phyloP scores from a whole-genome alignment of 352 stramenopile species.

The Phytophthora sansomeana region DNA sequence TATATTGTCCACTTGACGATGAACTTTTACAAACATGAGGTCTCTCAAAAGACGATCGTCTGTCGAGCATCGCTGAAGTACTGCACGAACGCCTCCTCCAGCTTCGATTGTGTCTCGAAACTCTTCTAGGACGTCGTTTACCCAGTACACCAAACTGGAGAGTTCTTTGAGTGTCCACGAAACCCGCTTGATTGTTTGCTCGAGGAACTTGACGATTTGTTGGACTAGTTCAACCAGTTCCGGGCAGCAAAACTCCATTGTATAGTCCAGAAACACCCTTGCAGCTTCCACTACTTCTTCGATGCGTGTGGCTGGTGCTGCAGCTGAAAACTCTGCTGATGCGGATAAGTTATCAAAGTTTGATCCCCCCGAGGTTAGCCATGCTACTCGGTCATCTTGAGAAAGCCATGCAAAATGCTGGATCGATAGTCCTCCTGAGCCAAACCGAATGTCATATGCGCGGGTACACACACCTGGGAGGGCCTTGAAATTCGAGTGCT shows the following conservation, averaged over 20 bases:
- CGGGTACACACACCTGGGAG: background rate
- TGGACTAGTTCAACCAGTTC: background rate
- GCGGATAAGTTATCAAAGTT: background rate
- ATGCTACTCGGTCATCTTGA: background rate
- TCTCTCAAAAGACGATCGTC: too few species aligned
- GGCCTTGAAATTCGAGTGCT: background rate
- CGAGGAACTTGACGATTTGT: background rate
- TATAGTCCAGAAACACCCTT: background rate
- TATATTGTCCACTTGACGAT: too few species aligned
- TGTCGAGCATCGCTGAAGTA: too few species aligned
- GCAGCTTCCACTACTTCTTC: background rate
- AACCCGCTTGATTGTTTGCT: background rate
- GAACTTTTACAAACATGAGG: too few species aligned
- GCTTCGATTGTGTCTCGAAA: too few species aligned
- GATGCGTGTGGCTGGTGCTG: background rate
- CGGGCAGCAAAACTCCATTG: background rate
- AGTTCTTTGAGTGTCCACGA: background rate
- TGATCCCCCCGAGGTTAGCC: background rate
- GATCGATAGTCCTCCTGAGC: background rate
- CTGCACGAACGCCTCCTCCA: too few species aligned
- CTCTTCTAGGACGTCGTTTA: background rate
- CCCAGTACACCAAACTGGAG: background rate
- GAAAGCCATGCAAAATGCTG: background rate
- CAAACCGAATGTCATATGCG: background rate
- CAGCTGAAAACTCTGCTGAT: background rate